phyloP scores from a whole-genome alignment of 164 flowering plant genomes.

The Aristolochia contorta region DNA sequence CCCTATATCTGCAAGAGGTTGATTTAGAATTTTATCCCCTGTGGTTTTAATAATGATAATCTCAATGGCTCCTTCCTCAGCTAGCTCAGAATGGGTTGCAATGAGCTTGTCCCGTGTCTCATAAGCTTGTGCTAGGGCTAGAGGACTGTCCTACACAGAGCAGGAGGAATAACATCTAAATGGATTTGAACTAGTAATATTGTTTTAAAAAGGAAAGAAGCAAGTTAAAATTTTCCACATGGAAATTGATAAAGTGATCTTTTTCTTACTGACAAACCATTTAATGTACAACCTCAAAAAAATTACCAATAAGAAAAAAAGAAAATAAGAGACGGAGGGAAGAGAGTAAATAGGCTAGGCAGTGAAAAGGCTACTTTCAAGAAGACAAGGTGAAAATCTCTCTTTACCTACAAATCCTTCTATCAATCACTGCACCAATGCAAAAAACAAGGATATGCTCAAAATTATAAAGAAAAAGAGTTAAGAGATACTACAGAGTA shows the following conservation, averaged over 20 bases:
- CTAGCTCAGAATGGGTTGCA: slow-evolving; percentile 64
- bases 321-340: not conserved
- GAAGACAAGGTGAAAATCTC: too few species aligned
- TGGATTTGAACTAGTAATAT: not conserved
- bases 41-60: slow-evolving; percentile 89
- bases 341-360: not conserved
- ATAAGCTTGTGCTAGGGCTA: slow-evolving; percentile 95
- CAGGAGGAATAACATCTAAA: slow-evolving; percentile 15
- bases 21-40: slow-evolving; percentile 79
- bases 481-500: too few species aligned
- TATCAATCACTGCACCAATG: too few species aligned
- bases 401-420: too few species aligned
- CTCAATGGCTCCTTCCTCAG: slow-evolving; percentile 87
- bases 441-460: too few species aligned
- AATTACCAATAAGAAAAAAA: not conserved
- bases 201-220: not conserved
- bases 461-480: too few species aligned
- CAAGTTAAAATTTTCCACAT: too few species aligned
- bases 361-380: not conserved
- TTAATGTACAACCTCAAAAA: not conserved
- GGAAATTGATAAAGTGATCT: not conserved
- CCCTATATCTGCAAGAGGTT: slow-evolving; percentile 96
- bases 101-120: slow-evolving; percentile 82
- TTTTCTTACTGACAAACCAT: not conserved
- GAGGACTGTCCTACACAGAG: slow-evolving; percentile 71